Evolutionary conservation across 169 alveolate species (phyloP).

Genomic region (Plasmodium relictum): DNA sequence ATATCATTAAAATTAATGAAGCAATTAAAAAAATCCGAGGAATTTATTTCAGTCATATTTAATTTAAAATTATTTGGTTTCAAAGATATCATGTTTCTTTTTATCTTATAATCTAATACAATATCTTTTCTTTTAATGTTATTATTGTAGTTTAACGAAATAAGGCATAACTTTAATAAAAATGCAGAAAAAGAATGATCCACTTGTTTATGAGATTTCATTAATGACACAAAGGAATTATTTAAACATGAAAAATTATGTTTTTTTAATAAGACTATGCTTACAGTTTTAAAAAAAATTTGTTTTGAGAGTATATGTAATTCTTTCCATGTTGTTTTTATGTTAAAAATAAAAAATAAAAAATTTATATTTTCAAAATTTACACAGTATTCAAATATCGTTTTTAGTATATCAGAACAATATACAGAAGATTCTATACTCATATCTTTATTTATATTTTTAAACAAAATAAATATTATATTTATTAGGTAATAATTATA

Average conservation of each 20-base stretch:
- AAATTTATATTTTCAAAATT: constrained; percentile 68
- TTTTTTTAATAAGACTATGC: constrained; percentile 35
- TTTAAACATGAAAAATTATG: constrained; percentile 40
- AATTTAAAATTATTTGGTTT: constrained; percentile 7
- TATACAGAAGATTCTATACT: constrained; percentile 65
- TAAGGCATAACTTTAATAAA: constrained; percentile 48
- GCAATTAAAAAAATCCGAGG: constrained; percentile 42
- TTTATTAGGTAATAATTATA: constrained; percentile 68
- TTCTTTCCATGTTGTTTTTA: constrained; percentile 77
- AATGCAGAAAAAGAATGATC: constrained; percentile 73
- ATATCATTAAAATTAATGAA: constrained; percentile 16
- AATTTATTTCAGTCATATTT: not conserved
- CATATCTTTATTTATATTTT: constrained; percentile 76
- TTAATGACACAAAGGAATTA: constrained; percentile 33
- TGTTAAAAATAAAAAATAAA: constrained; percentile 67
- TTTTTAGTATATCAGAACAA: constrained; percentile 61
- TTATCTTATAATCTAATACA: constrained; percentile 1
- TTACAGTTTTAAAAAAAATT: constrained; percentile 68
- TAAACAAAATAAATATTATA: constrained; percentile 53
- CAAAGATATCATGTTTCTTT: not conserved
- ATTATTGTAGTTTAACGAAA: constrained; percentile 37
- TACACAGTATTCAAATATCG: constrained; percentile 44
- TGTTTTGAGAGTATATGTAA: constrained; percentile 69
- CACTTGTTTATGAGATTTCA: constrained; percentile 71
- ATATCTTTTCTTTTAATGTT: not conserved